Percentiles rank a stretch among this genome's conserved stretches.
Conservation (phyloP, 768 basidiomycete genomes). For the Tylopilus felleus region DNA sequence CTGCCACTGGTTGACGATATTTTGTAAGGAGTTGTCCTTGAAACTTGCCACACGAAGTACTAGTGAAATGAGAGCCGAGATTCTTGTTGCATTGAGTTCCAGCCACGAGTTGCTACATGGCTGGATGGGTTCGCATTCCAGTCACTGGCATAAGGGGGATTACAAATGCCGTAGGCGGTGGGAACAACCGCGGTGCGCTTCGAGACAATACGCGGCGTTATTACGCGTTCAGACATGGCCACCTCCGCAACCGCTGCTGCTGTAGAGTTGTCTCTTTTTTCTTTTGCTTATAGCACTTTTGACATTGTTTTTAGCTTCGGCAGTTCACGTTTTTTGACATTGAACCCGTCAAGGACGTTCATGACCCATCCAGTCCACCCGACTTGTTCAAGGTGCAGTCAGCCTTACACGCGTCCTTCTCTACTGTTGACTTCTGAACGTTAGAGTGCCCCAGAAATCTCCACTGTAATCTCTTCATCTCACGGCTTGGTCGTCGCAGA, state of each 20-base stretch:
- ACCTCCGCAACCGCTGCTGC: slow-evolving; percentile 14
- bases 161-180: no score
- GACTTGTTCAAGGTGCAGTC: slow-evolving; percentile 69
- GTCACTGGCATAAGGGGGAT: no score
- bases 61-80: no score
- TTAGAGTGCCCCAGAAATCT: slow-evolving; percentile 69
- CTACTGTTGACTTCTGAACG: slow-evolving; percentile 1
- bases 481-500: slow-evolving; percentile 76
- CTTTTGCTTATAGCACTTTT: neutral
- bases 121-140: no score
- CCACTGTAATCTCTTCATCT: slow-evolving; percentile 60
- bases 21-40: no score
- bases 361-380: slow-evolving; percentile 72
- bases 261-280: slow-evolving; percentile 8
- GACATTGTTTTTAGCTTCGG: slow-evolving; percentile 56
- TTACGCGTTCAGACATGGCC: slow-evolving; percentile 10
- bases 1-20: no score
- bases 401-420: neutral
- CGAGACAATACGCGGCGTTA: no score
- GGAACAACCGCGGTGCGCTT: no score
- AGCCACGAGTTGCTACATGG: no score
- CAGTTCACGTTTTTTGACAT: slow-evolving; percentile 90
- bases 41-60: no score
- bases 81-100: no score
- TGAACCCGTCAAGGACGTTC: slow-evolving; percentile 69